Base-by-base conservation (phyloP, 2,329 filamentous ascomycete species). In the Metarhizium guizhouense region DNA sequence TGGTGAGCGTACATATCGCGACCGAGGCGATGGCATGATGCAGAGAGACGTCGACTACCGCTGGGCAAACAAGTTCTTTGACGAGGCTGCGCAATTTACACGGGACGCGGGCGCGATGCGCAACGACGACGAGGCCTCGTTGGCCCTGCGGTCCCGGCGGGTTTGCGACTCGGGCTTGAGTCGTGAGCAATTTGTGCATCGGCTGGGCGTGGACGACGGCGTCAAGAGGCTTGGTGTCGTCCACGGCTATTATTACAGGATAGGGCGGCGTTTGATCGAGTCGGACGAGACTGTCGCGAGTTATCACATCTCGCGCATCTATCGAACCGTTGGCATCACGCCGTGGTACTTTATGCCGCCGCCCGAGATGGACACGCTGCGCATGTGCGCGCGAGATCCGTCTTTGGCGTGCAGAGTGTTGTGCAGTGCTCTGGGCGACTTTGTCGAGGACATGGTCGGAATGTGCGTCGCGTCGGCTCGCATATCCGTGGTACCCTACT, bases 291-390 rank as follows among this genome's bases (percentile, higher is more conserved):
- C 6, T 0, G 29, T 55, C 30, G 49, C 52, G 1, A 50, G 62
- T 1, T 62, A 59, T 43, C 55, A 49, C 55, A 56, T 66, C 34
- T 54, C 54, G 29, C 57, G 62, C 52, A 63, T 68, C 30, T 59
- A 63, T 25, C 56, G 53, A 13, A 63, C 59, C 10, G 3, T 63
- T 5, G 61, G 62, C 11, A 57, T 59, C 29, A 52, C 58, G 1
- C 64, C 65, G 5, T 66, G 63, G 63, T 66, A 66, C 56, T 62
- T 61, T 58, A 20, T 57, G 5, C 62, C 62, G 11, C 54, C 53
- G 6, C 54, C 60, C 11, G 57, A 62, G 29, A 57, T 55, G 11
- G 56, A 63, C 16, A 43, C 55, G 4, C 53, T 63, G 8, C 54
- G 55, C 6, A 30, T 50, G n/a, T 61, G 60, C 54, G 64, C 64